Base-by-base conservation (phyloP, 2,329 filamentous ascomycete species). In the Daldinia sp. region DNA sequence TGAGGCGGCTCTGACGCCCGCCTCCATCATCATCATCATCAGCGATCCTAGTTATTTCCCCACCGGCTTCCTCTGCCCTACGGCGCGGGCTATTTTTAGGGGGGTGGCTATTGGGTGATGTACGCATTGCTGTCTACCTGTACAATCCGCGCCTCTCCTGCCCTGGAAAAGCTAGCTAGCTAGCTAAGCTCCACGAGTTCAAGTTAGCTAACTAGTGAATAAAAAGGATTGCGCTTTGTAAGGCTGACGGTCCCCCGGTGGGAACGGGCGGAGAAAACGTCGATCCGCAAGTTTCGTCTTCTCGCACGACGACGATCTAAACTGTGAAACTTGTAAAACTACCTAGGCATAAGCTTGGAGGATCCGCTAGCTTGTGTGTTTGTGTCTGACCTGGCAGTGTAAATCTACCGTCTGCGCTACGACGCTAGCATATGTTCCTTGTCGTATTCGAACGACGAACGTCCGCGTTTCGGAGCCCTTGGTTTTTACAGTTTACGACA, bases 81-180 rank as follows among this genome's bases (percentile, higher is more conserved):
- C 35, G 54, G 55, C 23, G 37, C 6, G 13, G 63, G 55, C 44
- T 69, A 69, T 69, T 67, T 67, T 67, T 69, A 67, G 67, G 35
- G 6, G 46, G 1, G 13, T 30, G 46, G 7, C 6, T 12, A 33
- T 51, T 33, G 28, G 41, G 26, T 10, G 46, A 51, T 51, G 6
- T 51, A 51, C 26, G 46, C 15, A 33, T 33, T 18, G 28, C 18
- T 10, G 46, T 9, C 33, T 35, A 35, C 20, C 20, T 23, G 20
- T 30, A 50, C 46, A 50, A 30, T n/a, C 46, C 26, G 18, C 46
- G 26, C 26, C 26, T 51, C 6, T 2, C 15, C 26, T 18, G 13
- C 26, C 46, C 6, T 15, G 26, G 33, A 12, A 12, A 15, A 33
- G 46, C 15, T 18, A 18, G 44, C 13, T 28, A 30, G 35, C 6